A percentile compares a stretch with the other conserved stretches of the same genome.
phyloP scores from a whole-genome alignment of 768 basidiomycete species.

The Xerocomellus dryophilus region DNA sequence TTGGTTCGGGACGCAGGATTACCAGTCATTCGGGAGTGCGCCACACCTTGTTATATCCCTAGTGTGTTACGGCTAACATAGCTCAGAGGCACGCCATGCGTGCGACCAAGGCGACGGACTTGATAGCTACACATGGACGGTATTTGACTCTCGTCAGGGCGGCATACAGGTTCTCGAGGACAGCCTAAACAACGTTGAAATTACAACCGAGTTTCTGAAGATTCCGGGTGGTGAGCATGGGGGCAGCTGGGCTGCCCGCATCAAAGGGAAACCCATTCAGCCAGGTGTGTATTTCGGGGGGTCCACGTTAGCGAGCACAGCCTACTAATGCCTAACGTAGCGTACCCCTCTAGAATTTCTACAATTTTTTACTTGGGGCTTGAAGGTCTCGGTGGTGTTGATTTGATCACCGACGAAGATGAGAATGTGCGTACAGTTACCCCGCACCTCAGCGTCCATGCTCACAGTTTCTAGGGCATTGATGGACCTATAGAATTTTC shows the following conservation, averaged over 20 bases:
- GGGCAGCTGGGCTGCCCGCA: constrained; percentile 85
- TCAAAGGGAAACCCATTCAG: constrained; percentile 78
- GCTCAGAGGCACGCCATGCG: constrained; percentile 71
- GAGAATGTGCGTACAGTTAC: constrained; percentile 55
- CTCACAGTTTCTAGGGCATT: constrained; percentile 55
- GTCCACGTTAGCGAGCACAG: constrained; percentile 20
- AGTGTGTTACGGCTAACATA: constrained; percentile 1
- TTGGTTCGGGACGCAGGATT: constrained; percentile 92
- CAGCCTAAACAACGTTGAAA: constrained; percentile 74
- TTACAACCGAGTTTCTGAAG: constrained; percentile 85
- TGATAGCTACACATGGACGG: constrained; percentile 80
- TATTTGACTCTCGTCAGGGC: constrained; percentile 82
- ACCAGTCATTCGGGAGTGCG: constrained; percentile 64
- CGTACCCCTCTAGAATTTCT: constrained; percentile 60
- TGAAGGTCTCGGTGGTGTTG: constrained; percentile 81
- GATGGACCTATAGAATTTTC: constrained; percentile 64
- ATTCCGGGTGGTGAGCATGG: constrained; percentile 78
- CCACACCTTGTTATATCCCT: constrained; percentile 11
- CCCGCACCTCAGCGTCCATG: neutral
- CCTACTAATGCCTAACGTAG: constrained; percentile 24
- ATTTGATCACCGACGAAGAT: constrained; percentile 73
- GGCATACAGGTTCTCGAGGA: constrained; percentile 85
- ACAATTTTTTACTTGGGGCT: constrained; percentile 84
- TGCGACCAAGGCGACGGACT: constrained; percentile 87
- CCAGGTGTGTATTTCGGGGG: constrained; percentile 38